phyloP scores from a whole-genome alignment of 352 stramenopile genomes.

The Globisporangium takayamanum region DNA sequence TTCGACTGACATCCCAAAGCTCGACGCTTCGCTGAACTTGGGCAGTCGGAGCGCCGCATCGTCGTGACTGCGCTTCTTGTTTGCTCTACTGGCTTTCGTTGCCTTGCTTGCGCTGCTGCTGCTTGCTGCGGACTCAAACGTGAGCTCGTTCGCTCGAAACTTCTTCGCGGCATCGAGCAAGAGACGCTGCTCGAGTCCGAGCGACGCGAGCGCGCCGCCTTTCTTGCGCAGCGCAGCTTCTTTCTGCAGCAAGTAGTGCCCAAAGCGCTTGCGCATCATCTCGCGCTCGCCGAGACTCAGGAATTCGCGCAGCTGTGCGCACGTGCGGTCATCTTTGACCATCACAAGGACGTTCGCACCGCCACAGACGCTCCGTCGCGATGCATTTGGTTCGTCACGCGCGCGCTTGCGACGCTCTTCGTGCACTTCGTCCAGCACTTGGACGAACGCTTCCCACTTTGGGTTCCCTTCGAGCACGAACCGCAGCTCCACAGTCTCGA shows the following conservation, averaged over 20 bases:
- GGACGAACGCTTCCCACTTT: slow-evolving; percentile 91
- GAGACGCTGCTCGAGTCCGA: slow-evolving; percentile 59
- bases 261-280: slow-evolving; percentile 84
- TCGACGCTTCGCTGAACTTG: slow-evolving; percentile 41
- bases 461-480: slow-evolving; percentile 87
- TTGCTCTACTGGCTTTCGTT: slow-evolving; percentile 1
- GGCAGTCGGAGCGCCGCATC: not conserved
- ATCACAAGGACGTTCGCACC: slow-evolving; percentile 73
- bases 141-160: slow-evolving; percentile 38
- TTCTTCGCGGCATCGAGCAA: slow-evolving; percentile 47
- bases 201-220: slow-evolving; percentile 23
- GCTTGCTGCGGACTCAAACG: slow-evolving; percentile 20
- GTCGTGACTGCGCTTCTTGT: slow-evolving; percentile 16
- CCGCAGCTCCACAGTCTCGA: slow-evolving; percentile 39
- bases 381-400: slow-evolving; percentile 6
- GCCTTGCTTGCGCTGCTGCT: not conserved
- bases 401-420: slow-evolving; percentile 26
- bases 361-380: slow-evolving; percentile 18
- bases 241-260: slow-evolving; percentile 73
- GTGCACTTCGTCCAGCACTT: slow-evolving; percentile 91
- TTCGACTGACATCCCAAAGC: slow-evolving; percentile 64
- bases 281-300: slow-evolving; percentile 64
- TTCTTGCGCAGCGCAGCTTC: slow-evolving; percentile 53
- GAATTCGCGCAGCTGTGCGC: slow-evolving; percentile 77
- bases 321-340: slow-evolving; percentile 86